phyloP scores from a whole-genome alignment of 2,329 filamentous ascomycete species.

The Hypoxylon sp. region DNA sequence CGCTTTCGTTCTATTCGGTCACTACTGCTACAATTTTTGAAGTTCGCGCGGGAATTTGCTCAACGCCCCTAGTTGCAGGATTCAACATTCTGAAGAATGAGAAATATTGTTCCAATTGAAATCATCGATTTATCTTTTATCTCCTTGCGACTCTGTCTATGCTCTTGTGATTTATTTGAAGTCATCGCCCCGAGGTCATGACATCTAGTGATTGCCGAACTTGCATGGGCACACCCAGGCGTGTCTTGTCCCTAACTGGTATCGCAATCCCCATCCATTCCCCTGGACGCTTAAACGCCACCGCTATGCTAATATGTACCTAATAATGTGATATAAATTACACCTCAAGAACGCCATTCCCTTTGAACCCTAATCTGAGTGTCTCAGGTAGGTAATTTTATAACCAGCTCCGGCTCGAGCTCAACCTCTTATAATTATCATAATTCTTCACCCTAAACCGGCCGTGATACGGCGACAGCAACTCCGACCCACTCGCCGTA shows the following conservation, averaged over 20 bases:
- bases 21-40: slow-evolving; percentile 1
- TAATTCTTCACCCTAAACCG: slow-evolving; percentile 23
- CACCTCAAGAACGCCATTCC: not conserved
- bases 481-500: slow-evolving; percentile 35
- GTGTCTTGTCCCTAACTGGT: slow-evolving; percentile 16
- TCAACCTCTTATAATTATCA: slow-evolving; percentile 49
- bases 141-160: not conserved
- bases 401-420: slow-evolving; percentile 43
- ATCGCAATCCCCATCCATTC: slow-evolving; percentile 1
- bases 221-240: slow-evolving; percentile 21
- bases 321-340: not conserved
- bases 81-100: slow-evolving; percentile 40
- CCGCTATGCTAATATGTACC: slow-evolving; percentile 31
- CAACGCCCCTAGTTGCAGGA: slow-evolving; percentile 31
- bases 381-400: not conserved
- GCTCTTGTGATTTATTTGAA: not conserved
- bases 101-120: slow-evolving; percentile 17
- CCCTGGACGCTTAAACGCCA: slow-evolving; percentile 22
- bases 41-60: slow-evolving; percentile 15
- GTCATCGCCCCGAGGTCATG: not conserved
- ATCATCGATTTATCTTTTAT: not conserved
- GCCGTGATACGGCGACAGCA: slow-evolving; percentile 21
- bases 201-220: not conserved
- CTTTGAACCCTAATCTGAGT: not conserved
- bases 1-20: slow-evolving; percentile 13